phyloP scores from a whole-genome alignment of 176 grass and related monocot species.

The Avena sativa region DNA sequence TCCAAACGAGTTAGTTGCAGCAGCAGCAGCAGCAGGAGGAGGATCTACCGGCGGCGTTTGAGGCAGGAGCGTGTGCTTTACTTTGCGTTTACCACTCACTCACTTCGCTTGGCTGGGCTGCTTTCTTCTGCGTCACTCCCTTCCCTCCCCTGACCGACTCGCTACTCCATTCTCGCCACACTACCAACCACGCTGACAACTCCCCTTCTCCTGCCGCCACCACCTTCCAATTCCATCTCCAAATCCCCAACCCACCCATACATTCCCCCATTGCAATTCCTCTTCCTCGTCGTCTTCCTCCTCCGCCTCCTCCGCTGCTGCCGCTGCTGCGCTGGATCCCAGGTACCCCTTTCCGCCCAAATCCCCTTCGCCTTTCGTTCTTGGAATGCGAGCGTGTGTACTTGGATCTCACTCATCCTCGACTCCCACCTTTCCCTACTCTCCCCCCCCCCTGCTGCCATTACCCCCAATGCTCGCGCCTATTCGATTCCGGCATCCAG shows the following conservation, averaged over 20 bases:
- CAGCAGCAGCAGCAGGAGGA: background rate
- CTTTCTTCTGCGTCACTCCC: constrained; percentile 43
- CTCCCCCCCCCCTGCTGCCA: background rate
- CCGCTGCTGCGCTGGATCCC: constrained; percentile 26
- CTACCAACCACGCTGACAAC: constrained; percentile 48
- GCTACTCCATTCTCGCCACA: constrained; percentile 28
- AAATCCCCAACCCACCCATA: constrained; percentile 20
- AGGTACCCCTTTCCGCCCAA: constrained; percentile 20
- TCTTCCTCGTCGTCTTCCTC: constrained; percentile 11
- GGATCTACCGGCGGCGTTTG: background rate
- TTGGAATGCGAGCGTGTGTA: background rate
- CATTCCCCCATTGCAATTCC: constrained; percentile 29
- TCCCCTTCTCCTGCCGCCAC: constrained; percentile 36
- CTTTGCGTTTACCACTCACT: constrained; percentile 34
- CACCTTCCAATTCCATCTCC: constrained; percentile 35
- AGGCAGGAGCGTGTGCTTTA: constrained; percentile 27
- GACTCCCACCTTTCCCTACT: background rate
- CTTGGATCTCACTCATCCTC: constrained; percentile 22
- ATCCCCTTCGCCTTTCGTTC: background rate
- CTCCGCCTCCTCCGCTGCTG: background rate
- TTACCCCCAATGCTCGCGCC: background rate
- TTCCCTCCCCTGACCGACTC: constrained; percentile 15
- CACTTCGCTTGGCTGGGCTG: background rate
- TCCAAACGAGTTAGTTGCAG: background rate
- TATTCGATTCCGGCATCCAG: background rate